Base-by-base conservation (phyloP, 177 flowering plant genomes). In the Tripterygium wilfordii region DNA sequence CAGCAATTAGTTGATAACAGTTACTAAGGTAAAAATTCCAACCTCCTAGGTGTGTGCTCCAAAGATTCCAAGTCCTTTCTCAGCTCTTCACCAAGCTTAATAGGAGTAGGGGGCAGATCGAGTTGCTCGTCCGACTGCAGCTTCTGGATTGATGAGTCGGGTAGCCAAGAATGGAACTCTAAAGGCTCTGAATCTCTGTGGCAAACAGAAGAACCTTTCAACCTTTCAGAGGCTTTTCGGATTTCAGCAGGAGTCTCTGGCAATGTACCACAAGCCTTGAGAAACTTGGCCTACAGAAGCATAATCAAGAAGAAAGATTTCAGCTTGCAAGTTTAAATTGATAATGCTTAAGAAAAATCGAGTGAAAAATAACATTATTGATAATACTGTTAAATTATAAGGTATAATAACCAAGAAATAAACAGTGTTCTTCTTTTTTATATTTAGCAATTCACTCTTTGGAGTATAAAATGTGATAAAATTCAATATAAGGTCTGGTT, bases 201-300 rank as follows among this genome's bases (percentile, higher is more conserved):
- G 16, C 20, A 37, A 45, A 50, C 21, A 22, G 69, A 56, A 18
- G 61, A 47, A 44, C 52, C 47, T 27, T 52, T 54, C 25, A 61
- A 29, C 44, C 58, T 62, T 16, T 27, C 25, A 14, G 57, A 58
- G 21, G 62, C 68, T 48, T 69, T 74, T 16, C 76, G 65, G 57
- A 80, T 67, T 62, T 77, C 80, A 56, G 47, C 33, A 22, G 80
- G 80, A 49, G 89, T 80, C 58, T 75, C 73, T 1, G 54, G 65
- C 49, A 85, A 43, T 3, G 89, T 64, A 5, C 95, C 95, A 61
- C 85, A 80, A 24, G 85, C 72, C 62, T 83, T 82, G 15, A 85
- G 82, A 58, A 83, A 80, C 45, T 67, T 79, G 41, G 83, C 94
- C 97, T 86, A 78, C 54, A 39, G n/a, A 51, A 45, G 15, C 17